A percentile compares a stretch with the other conserved stretches of the same genome.
These are phyloP conservation scores for Tuber calosporum DNA, from an alignment of 495 filamentous ascomycete species.

Conservation along the genomic window DNA sequence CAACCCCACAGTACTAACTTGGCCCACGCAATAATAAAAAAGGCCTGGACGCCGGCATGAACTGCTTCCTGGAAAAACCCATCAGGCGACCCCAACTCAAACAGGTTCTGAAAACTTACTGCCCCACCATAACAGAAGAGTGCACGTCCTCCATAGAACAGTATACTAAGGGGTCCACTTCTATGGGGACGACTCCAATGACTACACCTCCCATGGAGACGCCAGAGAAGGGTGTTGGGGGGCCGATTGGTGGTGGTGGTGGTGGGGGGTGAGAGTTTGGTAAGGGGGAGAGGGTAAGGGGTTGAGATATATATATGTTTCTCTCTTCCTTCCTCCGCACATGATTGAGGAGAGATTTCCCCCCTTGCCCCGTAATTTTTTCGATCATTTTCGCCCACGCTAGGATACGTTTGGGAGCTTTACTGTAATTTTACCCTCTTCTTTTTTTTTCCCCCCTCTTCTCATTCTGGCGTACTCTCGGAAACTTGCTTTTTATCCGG, in stretches of 20 bases:
- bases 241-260: slow-evolving; percentile 22
- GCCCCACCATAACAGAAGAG: slow-evolving; percentile 54
- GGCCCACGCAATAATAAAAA: slow-evolving; percentile 7
- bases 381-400: not conserved
- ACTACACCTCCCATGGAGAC: not conserved
- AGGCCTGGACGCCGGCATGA: slow-evolving; percentile 46
- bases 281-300: not conserved
- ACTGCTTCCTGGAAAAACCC: slow-evolving; percentile 62
- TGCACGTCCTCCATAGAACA: not conserved
- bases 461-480: slow-evolving; percentile 16
- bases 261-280: slow-evolving; percentile 7
- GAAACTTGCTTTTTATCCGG: slow-evolving; percentile 14
- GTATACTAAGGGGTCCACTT: not conserved
- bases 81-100: slow-evolving; percentile 77
- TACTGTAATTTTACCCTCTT: slow-evolving; percentile 20
- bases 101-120: slow-evolving; percentile 62
- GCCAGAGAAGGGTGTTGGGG: not conserved
- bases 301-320: slow-evolving; percentile 25
- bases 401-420: not conserved
- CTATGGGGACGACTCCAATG: not conserved
- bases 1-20: slow-evolving; percentile 50
- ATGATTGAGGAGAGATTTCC: not conserved
- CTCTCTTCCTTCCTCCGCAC: slow-evolving; percentile 7
- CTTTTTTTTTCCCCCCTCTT: slow-evolving; percentile 9
- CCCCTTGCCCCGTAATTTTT: slow-evolving; percentile 9